A percentile compares a stretch with the other conserved stretches of the same genome.
phyloP scores from a whole-genome alignment of 345 rosid genomes.

The Xanthoceras sorbifolium region DNA sequence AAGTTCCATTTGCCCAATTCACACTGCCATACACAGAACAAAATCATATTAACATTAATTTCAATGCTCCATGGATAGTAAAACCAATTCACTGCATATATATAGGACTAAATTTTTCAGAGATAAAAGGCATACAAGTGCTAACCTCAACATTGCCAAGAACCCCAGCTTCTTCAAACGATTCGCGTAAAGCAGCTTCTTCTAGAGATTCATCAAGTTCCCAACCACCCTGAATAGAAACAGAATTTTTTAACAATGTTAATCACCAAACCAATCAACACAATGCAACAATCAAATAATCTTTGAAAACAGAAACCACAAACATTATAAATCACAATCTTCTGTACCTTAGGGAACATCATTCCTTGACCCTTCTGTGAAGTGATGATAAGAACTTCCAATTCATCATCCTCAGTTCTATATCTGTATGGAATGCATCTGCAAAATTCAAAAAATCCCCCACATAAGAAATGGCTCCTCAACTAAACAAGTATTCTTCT shows the following conservation, averaged over 20 bases:
- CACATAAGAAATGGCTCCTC: too few species aligned
- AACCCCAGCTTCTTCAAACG: conserved; percentile 89
- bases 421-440: conserved; percentile 83
- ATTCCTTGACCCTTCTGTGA: conserved; percentile 79
- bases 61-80: background rate
- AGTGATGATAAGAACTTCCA: conserved; percentile 72
- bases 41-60: background rate
- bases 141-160: conserved; percentile 71
- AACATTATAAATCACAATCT: background rate
- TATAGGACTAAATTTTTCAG: background rate
- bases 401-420: conserved; percentile 42
- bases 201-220: conserved; percentile 82
- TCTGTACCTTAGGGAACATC: conserved; percentile 85
- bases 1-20: conserved; percentile 81
- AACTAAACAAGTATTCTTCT: too few species aligned
- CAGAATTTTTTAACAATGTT: background rate
- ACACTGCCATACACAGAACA: conserved; percentile 38
- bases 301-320: background rate
- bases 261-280: background rate
- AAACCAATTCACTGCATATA: background rate
- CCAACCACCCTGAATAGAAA: conserved; percentile 76
- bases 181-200: conserved; percentile 80
- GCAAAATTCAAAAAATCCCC: conserved; percentile 20
- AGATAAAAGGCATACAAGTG: background rate
- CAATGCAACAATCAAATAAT: background rate